Conservation (phyloP, 768 basidiomycete species). For the Lenzites betulinus region DNA sequence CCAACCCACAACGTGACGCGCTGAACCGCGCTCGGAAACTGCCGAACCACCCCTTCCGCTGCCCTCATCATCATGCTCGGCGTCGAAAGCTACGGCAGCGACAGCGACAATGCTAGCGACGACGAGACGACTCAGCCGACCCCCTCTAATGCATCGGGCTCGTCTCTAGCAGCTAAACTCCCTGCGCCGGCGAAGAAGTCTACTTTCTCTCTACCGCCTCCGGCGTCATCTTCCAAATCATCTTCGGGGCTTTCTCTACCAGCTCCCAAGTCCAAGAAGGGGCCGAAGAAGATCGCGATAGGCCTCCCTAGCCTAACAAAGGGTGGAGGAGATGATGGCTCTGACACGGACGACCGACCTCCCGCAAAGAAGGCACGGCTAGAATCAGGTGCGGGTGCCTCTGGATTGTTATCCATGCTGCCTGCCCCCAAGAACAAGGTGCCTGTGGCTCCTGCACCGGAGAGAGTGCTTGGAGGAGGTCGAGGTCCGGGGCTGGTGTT, state of each 20-base stretch:
- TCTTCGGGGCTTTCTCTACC: slow-evolving; percentile 33
- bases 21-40: slow-evolving; percentile 15
- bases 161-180: slow-evolving; percentile 21
- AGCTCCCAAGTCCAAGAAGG: slow-evolving; percentile 48
- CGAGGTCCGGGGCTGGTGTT: slow-evolving; percentile 64
- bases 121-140: slow-evolving; percentile 20
- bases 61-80: slow-evolving; percentile 57
- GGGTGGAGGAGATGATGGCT: slow-evolving; percentile 41
- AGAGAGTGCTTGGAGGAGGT: slow-evolving; percentile 67
- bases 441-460: slow-evolving; percentile 43
- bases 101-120: slow-evolving; percentile 55
- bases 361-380: slow-evolving; percentile 60
- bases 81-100: slow-evolving; percentile 78
- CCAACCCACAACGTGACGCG: slow-evolving; percentile 23
- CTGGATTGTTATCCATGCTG: slow-evolving; percentile 70
- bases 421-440: slow-evolving; percentile 68
- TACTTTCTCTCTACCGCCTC: slow-evolving; percentile 39
- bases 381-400: slow-evolving; percentile 56
- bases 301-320: slow-evolving; percentile 51
- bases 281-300: slow-evolving; percentile 64
- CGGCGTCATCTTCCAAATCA: slow-evolving; percentile 26
- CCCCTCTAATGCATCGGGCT: slow-evolving; percentile 1
- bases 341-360: slow-evolving; percentile 41
- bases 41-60: slow-evolving; percentile 12
- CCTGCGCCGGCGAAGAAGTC: slow-evolving; percentile 35